Conservation (phyloP, 2,329 filamentous ascomycete genomes). For the Apiospora koreana region DNA sequence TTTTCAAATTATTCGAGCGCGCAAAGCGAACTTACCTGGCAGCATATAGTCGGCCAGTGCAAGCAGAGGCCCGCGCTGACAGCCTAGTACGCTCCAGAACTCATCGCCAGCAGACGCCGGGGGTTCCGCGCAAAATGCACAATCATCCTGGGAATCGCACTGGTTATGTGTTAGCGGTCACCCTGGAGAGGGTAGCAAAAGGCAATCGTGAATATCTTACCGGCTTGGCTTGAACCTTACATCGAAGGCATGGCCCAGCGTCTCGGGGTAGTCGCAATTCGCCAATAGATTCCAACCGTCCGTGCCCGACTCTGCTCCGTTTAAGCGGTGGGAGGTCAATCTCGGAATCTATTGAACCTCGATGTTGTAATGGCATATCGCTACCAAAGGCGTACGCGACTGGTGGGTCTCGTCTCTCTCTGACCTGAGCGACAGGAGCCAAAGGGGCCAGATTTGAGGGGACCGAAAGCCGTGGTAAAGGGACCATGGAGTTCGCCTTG, state of each 20-base stretch:
- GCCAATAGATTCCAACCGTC: conserved; percentile 57
- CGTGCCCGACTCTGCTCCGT: conserved; percentile 52
- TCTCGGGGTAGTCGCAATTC: conserved; percentile 54
- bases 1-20: background rate
- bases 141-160: conserved; percentile 55
- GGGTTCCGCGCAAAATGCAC: conserved; percentile 45
- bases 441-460: conserved; percentile 38
- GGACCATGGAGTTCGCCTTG: conserved; percentile 39
- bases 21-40: conserved; percentile 41
- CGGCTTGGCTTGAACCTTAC: conserved; percentile 46
- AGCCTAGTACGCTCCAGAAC: conserved; percentile 52
- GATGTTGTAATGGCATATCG: conserved; percentile 37
- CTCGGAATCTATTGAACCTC: conserved; percentile 47
- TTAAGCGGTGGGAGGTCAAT: conserved; percentile 57
- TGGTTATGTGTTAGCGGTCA: conserved; percentile 29
- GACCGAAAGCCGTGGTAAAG: conserved; percentile 41
- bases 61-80: conserved; percentile 49
- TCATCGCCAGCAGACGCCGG: conserved; percentile 39
- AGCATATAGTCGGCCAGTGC: conserved; percentile 51
- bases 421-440: conserved; percentile 32
- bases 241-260: conserved; percentile 52
- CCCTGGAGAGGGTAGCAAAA: conserved; percentile 13
- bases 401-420: conserved; percentile 43
- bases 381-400: conserved; percentile 42
- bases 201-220: conserved; percentile 36